A percentile compares a stretch with the other conserved stretches of the same genome.
Evolutionary conservation across 1,284 basidiomycete genomes (phyloP).

Genomic region (Tremellales sp.): DNA sequence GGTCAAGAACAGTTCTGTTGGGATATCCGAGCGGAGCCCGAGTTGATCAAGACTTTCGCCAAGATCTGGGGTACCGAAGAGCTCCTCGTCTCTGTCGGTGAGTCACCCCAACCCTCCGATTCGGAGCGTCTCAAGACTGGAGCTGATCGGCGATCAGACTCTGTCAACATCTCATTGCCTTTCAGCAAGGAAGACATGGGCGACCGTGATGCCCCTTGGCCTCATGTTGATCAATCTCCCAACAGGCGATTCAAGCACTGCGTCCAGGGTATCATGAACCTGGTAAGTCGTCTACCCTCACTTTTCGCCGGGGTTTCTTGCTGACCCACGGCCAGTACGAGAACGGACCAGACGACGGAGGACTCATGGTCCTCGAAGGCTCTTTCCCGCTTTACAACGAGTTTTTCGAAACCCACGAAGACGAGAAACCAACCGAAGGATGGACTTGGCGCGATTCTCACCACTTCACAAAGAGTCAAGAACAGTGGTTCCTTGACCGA

Average conservation of each 20-base stretch:
- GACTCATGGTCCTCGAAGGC: conserved; percentile 48
- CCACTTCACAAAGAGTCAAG: conserved; percentile 28
- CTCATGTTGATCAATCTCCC: conserved; percentile 47
- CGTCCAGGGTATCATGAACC: conserved; percentile 49
- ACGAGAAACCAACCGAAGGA: conserved; percentile 37
- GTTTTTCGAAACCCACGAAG: conserved; percentile 41
- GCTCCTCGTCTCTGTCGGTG: conserved; percentile 44
- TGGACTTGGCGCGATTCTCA: conserved; percentile 41
- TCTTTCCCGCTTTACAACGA: conserved; percentile 38
- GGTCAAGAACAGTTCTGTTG: conserved; percentile 48
- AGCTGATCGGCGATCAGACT: conserved; percentile 13
- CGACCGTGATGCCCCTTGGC: conserved; percentile 34
- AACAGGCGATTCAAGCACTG: conserved; percentile 42
- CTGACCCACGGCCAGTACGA: conserved; percentile 2
- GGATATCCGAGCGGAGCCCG: conserved; percentile 45
- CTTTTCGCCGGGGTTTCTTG: background rate
- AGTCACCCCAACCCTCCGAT: conserved; percentile 8
- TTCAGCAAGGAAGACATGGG: conserved; percentile 26
- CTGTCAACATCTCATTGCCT: conserved; percentile 45
- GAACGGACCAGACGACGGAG: conserved; percentile 49
- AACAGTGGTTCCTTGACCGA: conserved; percentile 35
- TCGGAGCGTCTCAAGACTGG: background rate
- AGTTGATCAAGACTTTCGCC: conserved; percentile 39
- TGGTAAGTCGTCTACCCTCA: conserved; percentile 16
- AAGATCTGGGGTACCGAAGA: conserved; percentile 49